Conservation (phyloP, 768 basidiomycete species). For the Hemileccinum impolitum region DNA sequence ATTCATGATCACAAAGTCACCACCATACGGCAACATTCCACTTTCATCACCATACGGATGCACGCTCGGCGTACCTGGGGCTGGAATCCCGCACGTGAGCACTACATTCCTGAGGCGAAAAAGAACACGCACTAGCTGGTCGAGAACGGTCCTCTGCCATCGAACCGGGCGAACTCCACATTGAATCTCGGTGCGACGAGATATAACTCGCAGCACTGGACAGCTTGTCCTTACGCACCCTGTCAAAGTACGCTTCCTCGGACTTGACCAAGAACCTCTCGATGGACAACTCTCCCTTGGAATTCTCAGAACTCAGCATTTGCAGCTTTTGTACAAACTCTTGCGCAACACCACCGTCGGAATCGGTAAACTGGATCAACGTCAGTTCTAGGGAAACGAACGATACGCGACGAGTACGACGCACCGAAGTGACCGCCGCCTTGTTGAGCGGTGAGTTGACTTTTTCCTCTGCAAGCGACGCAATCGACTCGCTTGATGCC, state of each 20-base stretch:
- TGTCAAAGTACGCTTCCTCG: conserved; percentile 91
- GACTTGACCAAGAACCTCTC: conserved; percentile 89
- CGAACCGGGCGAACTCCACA: conserved; percentile 64
- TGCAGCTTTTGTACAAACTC: conserved; percentile 88
- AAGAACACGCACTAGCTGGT: conserved; percentile 60
- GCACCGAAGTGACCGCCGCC: conserved; percentile 74
- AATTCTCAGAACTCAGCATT: conserved; percentile 76
- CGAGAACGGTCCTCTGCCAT: conserved; percentile 61
- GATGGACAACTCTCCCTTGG: conserved; percentile 87
- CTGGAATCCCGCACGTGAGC: conserved; percentile 17
- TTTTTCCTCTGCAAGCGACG: conserved; percentile 90
- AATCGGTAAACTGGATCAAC: conserved; percentile 75
- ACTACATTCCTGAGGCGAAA: conserved; percentile 9
- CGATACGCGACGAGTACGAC: conserved; percentile 13
- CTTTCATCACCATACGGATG: conserved; percentile 45
- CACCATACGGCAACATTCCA: conserved; percentile 46
- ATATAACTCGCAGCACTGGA: conserved; percentile 76
- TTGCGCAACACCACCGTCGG: conserved; percentile 87
- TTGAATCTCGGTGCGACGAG: conserved; percentile 76
- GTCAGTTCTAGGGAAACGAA: not conserved
- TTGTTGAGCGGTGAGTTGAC: conserved; percentile 89
- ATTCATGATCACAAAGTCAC: conserved; percentile 77
- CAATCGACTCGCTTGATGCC: conserved; percentile 87
- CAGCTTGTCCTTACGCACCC: conserved; percentile 84
- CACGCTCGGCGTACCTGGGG: conserved; percentile 46